Evolutionary conservation across 768 basidiomycete species (phyloP).

Genomic region (Termitomyces sp.): DNA sequence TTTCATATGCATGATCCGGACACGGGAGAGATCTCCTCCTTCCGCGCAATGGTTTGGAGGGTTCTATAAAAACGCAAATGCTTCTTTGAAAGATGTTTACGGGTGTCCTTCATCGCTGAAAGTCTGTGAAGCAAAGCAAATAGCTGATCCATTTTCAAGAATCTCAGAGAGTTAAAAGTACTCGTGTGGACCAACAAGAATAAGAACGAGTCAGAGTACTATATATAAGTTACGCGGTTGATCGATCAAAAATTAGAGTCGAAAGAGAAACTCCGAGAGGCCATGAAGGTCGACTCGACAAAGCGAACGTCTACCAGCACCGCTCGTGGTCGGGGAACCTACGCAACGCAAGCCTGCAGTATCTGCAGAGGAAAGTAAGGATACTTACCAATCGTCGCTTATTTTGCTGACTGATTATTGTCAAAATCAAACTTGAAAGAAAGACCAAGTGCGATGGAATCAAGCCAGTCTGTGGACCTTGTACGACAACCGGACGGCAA

Average conservation of each 20-base stretch:
- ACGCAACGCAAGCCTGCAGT: slow-evolving; percentile 32
- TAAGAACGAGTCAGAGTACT: slow-evolving; percentile 7
- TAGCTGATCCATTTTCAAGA: neutral
- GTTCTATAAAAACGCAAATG: neutral
- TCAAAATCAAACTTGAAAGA: slow-evolving; percentile 18
- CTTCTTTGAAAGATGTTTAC: neutral
- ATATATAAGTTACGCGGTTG: slow-evolving; percentile 3
- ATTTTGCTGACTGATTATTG: neutral
- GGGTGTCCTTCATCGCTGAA: neutral
- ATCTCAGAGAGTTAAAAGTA: neutral
- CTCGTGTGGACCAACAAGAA: neutral
- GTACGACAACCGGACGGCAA: slow-evolving; percentile 30
- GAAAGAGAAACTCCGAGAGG: slow-evolving; percentile 3
- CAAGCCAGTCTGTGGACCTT: slow-evolving; percentile 39
- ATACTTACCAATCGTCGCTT: slow-evolving; percentile 1
- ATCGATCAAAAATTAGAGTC: slow-evolving; percentile 9
- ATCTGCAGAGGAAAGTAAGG: slow-evolving; percentile 37
- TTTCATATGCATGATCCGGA: slow-evolving; percentile 1
- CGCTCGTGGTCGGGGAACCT: slow-evolving; percentile 30
- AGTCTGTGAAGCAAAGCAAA: neutral
- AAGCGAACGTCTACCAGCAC: slow-evolving; percentile 17
- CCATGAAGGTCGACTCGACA: slow-evolving; percentile 19
- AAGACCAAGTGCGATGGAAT: slow-evolving; percentile 43
- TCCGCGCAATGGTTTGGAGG: neutral
- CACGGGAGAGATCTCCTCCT: too few relatives aligned